Base-by-base conservation (phyloP, 129 eudicot genomes). In the Centella asiatica region DNA sequence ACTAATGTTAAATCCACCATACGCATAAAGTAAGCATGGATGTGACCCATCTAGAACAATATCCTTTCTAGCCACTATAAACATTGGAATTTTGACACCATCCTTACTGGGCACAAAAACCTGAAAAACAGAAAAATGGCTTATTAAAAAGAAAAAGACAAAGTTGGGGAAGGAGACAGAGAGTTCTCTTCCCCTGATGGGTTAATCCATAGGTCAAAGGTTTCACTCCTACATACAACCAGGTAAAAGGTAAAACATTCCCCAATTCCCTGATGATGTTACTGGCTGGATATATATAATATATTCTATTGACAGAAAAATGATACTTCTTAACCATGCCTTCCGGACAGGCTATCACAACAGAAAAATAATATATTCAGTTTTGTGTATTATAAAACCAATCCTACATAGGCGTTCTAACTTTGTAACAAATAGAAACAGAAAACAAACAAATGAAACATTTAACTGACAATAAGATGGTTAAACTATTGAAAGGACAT, bases 1-100 rank as follows among this genome's bases (percentile, higher is more conserved):
- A 74, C 88, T 93, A 69, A 82, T 62, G 64, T 81, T 76, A 72
- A 82, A 93, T 76, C 99, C 99, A 72, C 99, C 96, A 69, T 93
- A 93, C 54, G 81, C 95, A 27, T 82, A 82, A 15, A 93, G 73
- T 42, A 93, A 77, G 66, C 99, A 87, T 13, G 99, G 96, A 59
- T 87, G 83, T 0, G 96, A 93, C 45, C 92, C 89, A 60, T 93
- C 95, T 53, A 84, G 72, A 44, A 24, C 15, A 65, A 85, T 62
- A 71, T 80, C 82, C 84, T 85, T 93, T 78, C 72, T 76, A 11
- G 96, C 82, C 70, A 87, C 86, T 14, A 93, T 76, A 59, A 93
- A 93, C 63, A 70, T 60, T 0, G 99, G 96, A 36, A 82, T 68
- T 36, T 29, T 74, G 25, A 82, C 75, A 14, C 99, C 99, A 68